Evolutionary conservation across 495 filamentous ascomycete species (phyloP).

Genomic region (Parathielavia hyrcaniae): DNA sequence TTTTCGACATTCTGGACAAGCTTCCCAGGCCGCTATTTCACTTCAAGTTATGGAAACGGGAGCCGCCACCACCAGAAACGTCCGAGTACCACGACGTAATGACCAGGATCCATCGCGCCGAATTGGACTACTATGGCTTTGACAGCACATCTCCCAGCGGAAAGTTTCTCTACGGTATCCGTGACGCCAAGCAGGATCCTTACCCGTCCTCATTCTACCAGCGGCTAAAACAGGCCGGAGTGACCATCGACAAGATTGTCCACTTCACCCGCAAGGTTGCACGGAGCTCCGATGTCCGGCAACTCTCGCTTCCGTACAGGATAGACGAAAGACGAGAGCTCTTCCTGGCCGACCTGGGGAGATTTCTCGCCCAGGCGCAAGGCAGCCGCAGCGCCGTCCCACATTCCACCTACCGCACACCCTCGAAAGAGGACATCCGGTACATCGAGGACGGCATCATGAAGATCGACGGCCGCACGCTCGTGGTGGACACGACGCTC

Average conservation of each 20-base stretch:
- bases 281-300: background rate
- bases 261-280: constrained; percentile 4
- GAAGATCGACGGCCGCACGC: constrained; percentile 11
- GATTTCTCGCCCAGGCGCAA: background rate
- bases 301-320: background rate
- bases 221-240: background rate
- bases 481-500: constrained; percentile 15
- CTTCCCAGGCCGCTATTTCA: constrained; percentile 1
- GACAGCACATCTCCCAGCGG: background rate
- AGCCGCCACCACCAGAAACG: background rate
- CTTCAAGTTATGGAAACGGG: background rate
- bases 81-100: background rate
- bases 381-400: background rate
- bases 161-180: background rate
- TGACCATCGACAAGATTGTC: constrained; percentile 6
- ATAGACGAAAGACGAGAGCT: background rate
- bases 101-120: background rate
- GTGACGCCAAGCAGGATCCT: background rate
- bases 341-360: constrained; percentile 8
- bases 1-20: background rate
- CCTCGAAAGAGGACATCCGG: background rate
- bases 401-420: background rate
- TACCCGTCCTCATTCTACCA: background rate
- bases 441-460: constrained; percentile 8
- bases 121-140: background rate